Percentiles rank a stretch among this genome's conserved stretches.
phyloP scores from a whole-genome alignment of 176 grass and related monocot species.

The Rhipidocladum racemiflorum region DNA sequence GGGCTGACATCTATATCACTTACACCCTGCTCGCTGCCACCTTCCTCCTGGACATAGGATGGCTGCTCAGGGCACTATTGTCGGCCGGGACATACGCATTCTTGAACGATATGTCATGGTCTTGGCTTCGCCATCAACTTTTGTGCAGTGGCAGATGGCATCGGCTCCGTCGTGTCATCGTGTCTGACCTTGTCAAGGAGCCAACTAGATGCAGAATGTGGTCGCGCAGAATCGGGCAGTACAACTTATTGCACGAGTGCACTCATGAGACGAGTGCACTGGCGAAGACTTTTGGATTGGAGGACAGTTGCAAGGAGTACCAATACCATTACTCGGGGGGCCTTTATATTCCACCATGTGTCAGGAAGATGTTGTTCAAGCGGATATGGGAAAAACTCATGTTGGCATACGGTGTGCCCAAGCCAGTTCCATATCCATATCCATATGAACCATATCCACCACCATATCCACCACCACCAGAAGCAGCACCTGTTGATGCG shows the following conservation, averaged over 20 bases:
- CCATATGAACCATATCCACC: too few species aligned
- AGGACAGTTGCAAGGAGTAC: neutral
- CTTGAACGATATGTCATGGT: neutral
- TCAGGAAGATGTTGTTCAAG: too few species aligned
- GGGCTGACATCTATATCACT: constrained; percentile 32
- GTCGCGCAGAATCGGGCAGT: neutral
- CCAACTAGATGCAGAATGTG: neutral
- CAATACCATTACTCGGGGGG: neutral
- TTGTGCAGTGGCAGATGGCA: neutral
- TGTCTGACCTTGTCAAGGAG: neutral
- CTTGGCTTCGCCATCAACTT: neutral
- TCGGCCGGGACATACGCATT: constrained; percentile 32
- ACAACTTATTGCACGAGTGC: neutral
- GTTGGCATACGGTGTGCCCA: too few species aligned
- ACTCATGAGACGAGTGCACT: neutral
- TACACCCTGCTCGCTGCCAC: constrained; percentile 49
- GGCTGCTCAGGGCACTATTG: constrained; percentile 11
- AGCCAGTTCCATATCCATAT: too few species aligned
- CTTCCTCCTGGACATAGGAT: constrained; percentile 29
- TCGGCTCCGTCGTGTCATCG: neutral
- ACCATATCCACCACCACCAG: too few species aligned
- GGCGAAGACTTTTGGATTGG: neutral
- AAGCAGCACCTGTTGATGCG: too few species aligned
- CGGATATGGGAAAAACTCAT: too few species aligned
- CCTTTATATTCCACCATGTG: neutral